These are phyloP conservation scores for Meyerozyma athensensis DNA, from an alignment of 1,139 yeast genomes.

Conservation along the genomic window DNA sequence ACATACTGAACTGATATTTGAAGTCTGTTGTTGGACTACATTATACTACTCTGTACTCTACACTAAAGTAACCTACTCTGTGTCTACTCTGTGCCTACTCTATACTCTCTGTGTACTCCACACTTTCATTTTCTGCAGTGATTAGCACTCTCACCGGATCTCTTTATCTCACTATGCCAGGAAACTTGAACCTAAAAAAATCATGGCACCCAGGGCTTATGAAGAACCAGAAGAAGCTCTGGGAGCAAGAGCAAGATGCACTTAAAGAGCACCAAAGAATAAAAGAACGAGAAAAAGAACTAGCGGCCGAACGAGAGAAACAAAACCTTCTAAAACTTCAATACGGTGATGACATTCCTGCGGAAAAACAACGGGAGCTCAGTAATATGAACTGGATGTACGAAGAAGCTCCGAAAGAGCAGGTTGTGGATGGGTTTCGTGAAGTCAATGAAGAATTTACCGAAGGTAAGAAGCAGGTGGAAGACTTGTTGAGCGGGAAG, in stretches of 20 bases:
- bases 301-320: constrained; percentile 59
- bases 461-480: constrained; percentile 32
- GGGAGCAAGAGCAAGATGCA: constrained; percentile 79
- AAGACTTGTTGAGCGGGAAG: constrained; percentile 22
- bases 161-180: constrained; percentile 41
- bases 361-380: constrained; percentile 28
- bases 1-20: too few species aligned
- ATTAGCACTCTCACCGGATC: neutral
- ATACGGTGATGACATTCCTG: constrained; percentile 26
- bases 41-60: too few species aligned
- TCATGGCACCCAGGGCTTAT: constrained; percentile 94
- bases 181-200: constrained; percentile 82
- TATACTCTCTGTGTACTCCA: neutral
- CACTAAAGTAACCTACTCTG: neutral
- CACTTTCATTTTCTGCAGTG: neutral
- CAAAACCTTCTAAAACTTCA: constrained; percentile 54
- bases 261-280: constrained; percentile 66
- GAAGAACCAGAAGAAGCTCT: constrained; percentile 81
- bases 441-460: constrained; percentile 32
- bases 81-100: too few species aligned
- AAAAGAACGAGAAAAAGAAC: constrained; percentile 61
- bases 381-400: constrained; percentile 77
- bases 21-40: too few species aligned
- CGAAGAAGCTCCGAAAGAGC: constrained; percentile 33
- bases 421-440: constrained; percentile 10